Conservation (phyloP, 148 eudicot genomes). For the Rhododendron williamsianum region DNA sequence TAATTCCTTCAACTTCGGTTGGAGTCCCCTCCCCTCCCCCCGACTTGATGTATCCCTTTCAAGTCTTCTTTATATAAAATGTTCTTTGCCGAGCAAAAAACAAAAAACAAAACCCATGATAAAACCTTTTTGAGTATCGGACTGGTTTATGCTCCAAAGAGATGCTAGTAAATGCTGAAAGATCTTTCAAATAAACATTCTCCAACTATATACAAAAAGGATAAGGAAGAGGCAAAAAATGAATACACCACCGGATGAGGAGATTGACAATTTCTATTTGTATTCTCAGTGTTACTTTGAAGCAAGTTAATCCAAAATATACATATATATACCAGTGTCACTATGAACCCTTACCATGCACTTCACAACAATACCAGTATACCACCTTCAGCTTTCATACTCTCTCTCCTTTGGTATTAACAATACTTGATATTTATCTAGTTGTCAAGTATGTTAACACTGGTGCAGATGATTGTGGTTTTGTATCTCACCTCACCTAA, state of each 20-base stretch:
- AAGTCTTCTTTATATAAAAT: too few species aligned
- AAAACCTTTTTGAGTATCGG: background rate
- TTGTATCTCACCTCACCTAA: background rate
- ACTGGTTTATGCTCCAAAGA: background rate
- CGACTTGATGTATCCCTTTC: too few species aligned
- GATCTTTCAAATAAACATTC: background rate
- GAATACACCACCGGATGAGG: background rate
- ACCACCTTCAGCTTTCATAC: background rate
- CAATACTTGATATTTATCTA: background rate
- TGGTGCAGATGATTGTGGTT: background rate
- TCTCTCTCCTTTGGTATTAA: background rate
- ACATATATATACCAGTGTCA: background rate
- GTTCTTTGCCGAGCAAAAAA: too few species aligned
- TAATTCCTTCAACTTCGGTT: too few species aligned
- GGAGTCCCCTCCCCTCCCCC: too few species aligned
- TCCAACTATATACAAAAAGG: background rate
- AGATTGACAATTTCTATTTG: background rate
- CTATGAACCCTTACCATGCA: background rate
- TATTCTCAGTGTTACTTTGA: background rate
- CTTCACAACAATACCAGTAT: background rate
- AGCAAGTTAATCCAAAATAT: background rate
- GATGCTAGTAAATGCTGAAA: background rate
- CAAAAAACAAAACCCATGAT: background rate
- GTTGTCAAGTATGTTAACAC: background rate
- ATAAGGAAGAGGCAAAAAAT: background rate